Evolutionary conservation across 177 flowering plant genomes (phyloP).

Genomic region (Tripterygium wilfordii): DNA sequence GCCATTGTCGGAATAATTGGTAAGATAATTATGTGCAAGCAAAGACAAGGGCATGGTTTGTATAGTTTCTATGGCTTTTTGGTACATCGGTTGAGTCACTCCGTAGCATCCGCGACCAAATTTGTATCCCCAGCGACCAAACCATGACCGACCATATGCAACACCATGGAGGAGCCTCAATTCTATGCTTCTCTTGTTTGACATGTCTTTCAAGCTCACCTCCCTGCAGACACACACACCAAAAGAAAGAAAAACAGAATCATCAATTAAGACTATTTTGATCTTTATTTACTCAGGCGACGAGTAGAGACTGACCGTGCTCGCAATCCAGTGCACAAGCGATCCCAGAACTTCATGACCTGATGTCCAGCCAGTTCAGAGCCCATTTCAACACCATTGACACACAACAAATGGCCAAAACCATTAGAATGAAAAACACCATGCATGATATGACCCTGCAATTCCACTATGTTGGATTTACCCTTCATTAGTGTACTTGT

Average conservation of each 20-base stretch:
- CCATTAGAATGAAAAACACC: constrained; percentile 95
- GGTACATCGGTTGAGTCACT: constrained; percentile 51
- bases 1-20: constrained; percentile 21
- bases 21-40: constrained; percentile 39
- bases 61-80: constrained; percentile 63
- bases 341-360: constrained; percentile 90
- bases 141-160: constrained; percentile 78
- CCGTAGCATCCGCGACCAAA: constrained; percentile 75
- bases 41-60: constrained; percentile 49
- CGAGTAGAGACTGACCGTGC: constrained; percentile 52
- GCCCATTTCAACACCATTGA: constrained; percentile 75
- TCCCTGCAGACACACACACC: constrained; percentile 31
- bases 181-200: constrained; percentile 77
- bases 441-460: constrained; percentile 67
- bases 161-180: constrained; percentile 66
- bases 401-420: constrained; percentile 80
- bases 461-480: constrained; percentile 41
- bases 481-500: constrained; percentile 7
- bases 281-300: too few species aligned
- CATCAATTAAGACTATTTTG: background rate
- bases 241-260: background rate
- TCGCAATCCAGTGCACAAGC: constrained; percentile 59
- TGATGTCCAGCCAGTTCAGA: constrained; percentile 63
- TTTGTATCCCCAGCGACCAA: constrained; percentile 81
- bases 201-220: constrained; percentile 66